Evolutionary conservation across 2,329 filamentous ascomycete species (phyloP), one percentile per base, ranked within the genome.

Genomic region (Paecilomyces dactylethromorphus): DNA sequence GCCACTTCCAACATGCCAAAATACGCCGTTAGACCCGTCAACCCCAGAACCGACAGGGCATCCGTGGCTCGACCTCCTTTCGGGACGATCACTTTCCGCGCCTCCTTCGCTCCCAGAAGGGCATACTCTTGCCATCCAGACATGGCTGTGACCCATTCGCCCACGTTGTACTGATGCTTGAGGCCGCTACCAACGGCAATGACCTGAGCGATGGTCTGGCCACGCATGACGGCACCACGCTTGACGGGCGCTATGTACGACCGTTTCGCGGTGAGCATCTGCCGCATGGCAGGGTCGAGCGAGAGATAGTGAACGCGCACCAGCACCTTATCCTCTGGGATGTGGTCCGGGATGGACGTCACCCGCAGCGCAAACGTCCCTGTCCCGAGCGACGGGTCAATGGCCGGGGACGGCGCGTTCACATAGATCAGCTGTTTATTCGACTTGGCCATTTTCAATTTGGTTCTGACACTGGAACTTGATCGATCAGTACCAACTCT

Each of bases 211-310:
- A 89, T 82, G 60, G 79, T 80, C 22, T 72, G 70, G 39, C 87
- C 87, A 65, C 87, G 86, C 88, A 91, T 91, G 33, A 82, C 78
- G 59, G 84, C 85, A 65, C 85, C 87, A 60, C 88, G 82, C 63
- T 85, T 76, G 29, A 91, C 87, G 7, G 88, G 87, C 0, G 87
- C 85, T 1, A 89, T 70, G 72, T 91, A 91, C 1, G 87, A 84
- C 31, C 83, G 77, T 39, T 76, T 74, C 55, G 78, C 79, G 61
- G 75, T 87, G 21, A 91, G 74, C 87, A 87, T 90, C 59, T 84
- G 84, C 65, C 88, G 82, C 87, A 90, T 90, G n/a, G 88, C 87
- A 1, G 88, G 88, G 73, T 91, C 88, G 45, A 91, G 79, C 10
- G 85, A 87, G 52, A 90, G 79, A 68, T 90, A 90, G 60, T 88